Evolutionary conservation across 768 basidiomycete genomes (phyloP).

Genomic region (Agrocybe praecox): DNA sequence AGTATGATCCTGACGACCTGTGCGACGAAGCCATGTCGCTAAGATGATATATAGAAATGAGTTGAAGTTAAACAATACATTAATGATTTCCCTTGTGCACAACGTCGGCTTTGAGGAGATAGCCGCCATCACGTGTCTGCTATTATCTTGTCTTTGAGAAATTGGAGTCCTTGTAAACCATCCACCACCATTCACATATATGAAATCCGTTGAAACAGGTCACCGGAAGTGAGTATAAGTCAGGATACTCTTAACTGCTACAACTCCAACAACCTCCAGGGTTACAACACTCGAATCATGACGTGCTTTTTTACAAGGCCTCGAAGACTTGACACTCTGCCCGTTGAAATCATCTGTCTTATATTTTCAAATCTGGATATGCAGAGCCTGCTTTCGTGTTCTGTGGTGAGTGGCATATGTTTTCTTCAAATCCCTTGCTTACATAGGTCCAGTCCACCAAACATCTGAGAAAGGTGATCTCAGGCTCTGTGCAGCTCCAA

Average conservation of each 20-base stretch:
- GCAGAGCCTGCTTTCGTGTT: slow-evolving; percentile 36
- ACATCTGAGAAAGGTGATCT: slow-evolving; percentile 37
- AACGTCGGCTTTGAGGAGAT: not conserved
- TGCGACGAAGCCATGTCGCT: slow-evolving; percentile 19
- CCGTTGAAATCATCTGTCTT: slow-evolving; percentile 40
- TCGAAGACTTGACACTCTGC: slow-evolving; percentile 27
- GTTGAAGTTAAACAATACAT: too few species aligned
- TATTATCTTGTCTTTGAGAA: too few species aligned
- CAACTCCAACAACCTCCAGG: not conserved
- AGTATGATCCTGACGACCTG: slow-evolving; percentile 26
- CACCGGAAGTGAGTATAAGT: too few species aligned
- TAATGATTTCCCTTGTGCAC: too few species aligned
- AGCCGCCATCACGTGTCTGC: too few species aligned
- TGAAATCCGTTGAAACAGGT: not conserved
- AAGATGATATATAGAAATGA: not conserved
- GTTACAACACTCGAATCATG: not conserved
- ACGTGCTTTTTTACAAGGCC: slow-evolving; percentile 17
- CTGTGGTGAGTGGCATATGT: slow-evolving; percentile 21
- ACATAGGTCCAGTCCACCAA: slow-evolving; percentile 38
- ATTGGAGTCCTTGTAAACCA: not conserved
- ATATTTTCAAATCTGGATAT: slow-evolving; percentile 35
- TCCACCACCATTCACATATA: slow-evolving; percentile 2
- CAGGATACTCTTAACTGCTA: not conserved
- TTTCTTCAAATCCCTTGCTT: not conserved
- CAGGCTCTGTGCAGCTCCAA: slow-evolving; percentile 45